phyloP scores from a whole-genome alignment of 2,329 filamentous ascomycete genomes.

The Colletotrichum tanaceti region DNA sequence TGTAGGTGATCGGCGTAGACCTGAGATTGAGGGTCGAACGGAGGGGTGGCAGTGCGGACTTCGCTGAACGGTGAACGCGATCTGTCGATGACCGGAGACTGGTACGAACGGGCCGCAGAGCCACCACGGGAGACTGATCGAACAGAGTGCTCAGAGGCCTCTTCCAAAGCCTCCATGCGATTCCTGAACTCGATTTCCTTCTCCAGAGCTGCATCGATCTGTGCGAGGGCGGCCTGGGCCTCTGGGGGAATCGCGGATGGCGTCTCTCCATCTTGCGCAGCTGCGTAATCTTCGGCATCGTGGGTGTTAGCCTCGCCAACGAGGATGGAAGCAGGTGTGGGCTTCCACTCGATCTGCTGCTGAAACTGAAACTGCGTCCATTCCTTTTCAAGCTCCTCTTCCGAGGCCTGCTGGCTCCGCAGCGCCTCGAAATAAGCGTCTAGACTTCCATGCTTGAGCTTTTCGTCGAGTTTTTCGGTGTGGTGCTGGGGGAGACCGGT shows the following conservation, averaged over 20 bases:
- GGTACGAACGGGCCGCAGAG: constrained; percentile 49
- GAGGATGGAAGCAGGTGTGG: constrained; percentile 65
- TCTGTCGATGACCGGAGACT: constrained; percentile 57
- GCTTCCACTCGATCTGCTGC: constrained; percentile 90
- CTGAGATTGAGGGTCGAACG: constrained; percentile 71
- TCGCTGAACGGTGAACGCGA: constrained; percentile 58
- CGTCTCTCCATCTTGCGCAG: constrained; percentile 51
- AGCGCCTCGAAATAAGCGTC: constrained; percentile 93
- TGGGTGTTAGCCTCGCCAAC: constrained; percentile 70
- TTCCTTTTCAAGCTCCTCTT: constrained; percentile 76
- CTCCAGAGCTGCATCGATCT: constrained; percentile 86
- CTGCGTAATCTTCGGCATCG: constrained; percentile 50
- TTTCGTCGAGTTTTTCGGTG: constrained; percentile 63
- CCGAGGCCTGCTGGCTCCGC: constrained; percentile 73
- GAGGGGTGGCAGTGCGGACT: constrained; percentile 69
- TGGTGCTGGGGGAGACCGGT: constrained; percentile 68
- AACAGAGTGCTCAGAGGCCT: constrained; percentile 55
- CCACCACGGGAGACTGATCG: constrained; percentile 51
- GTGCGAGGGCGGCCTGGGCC: constrained; percentile 73
- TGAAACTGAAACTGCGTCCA: constrained; percentile 94
- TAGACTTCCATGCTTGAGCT: constrained; percentile 72
- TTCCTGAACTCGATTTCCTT: constrained; percentile 75
- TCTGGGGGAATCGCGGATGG: constrained; percentile 53
- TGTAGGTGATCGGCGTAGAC: constrained; percentile 83
- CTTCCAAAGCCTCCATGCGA: constrained; percentile 58